These are phyloP conservation scores for Cytospora chrysosperma DNA, from an alignment of 2,329 filamentous ascomycete species.

Conservation along the genomic window DNA sequence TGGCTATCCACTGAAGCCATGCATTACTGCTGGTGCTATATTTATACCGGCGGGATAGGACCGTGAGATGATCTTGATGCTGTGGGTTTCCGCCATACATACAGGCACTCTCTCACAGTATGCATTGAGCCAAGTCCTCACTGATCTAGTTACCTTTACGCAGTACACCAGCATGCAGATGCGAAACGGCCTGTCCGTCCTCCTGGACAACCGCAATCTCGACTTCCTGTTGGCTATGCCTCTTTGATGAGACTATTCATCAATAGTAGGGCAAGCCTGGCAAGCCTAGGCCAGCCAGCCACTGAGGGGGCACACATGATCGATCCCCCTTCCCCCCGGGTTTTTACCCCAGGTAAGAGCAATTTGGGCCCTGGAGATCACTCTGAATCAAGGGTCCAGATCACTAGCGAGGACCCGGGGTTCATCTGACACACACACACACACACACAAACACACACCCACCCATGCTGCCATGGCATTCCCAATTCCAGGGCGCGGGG, in stretches of 20 bases:
- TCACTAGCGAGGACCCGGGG: conserved; percentile 10
- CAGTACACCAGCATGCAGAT: background rate
- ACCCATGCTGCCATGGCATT: too few relatives aligned
- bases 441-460: too few relatives aligned
- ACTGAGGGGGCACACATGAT: conserved; percentile 16
- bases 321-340: conserved; percentile 4
- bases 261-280: background rate
- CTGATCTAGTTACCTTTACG: background rate
- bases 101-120: too few relatives aligned
- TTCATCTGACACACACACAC: background rate
- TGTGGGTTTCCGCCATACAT: background rate
- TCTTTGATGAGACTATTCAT: background rate
- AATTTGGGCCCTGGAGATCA: conserved; percentile 8
- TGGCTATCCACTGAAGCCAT: conserved; percentile 13
- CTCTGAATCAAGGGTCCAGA: conserved; percentile 11
- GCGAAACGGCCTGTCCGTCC: background rate
- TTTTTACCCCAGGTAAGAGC: conserved; percentile 14
- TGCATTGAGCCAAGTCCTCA: background rate
- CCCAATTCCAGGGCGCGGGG: background rate
- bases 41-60: background rate
- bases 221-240: background rate
- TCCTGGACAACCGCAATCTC: background rate
- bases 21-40: background rate
- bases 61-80: conserved; percentile 3
- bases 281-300: conserved; percentile 1